Conservation (phyloP, 805 yeast genomes). For the Kregervanrija pseudodelftensis region DNA sequence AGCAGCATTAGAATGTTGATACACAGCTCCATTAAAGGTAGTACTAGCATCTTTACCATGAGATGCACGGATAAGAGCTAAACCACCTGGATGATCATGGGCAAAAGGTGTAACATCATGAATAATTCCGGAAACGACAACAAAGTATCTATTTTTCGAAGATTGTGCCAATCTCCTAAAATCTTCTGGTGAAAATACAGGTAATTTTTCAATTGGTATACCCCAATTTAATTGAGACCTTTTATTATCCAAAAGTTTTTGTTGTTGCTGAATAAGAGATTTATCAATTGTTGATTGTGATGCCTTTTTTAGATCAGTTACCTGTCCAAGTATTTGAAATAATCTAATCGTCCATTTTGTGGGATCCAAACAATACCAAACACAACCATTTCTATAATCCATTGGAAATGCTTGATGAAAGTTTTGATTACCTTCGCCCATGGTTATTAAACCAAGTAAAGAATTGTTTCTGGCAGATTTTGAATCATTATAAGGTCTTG, state of each 20-base stretch:
- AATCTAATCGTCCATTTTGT: conserved; percentile 67
- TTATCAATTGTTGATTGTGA: conserved; percentile 58
- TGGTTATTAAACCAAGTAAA: conserved; percentile 55
- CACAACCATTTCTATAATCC: conserved; percentile 73
- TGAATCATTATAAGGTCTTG: conserved; percentile 66
- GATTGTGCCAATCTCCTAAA: conserved; percentile 33
- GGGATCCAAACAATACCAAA: conserved; percentile 77
- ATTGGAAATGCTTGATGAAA: conserved; percentile 95
- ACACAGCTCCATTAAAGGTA: conserved; percentile 93
- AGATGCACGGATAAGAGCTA: conserved; percentile 67
- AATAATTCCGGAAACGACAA: conserved; percentile 83
- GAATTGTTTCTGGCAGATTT: conserved; percentile 70
- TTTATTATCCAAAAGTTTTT: conserved; percentile 68
- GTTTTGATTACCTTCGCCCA: conserved; percentile 89
- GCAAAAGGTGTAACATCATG: conserved; percentile 91
- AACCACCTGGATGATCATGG: conserved; percentile 92
- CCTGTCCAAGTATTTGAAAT: conserved; percentile 46
- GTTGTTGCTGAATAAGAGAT: conserved; percentile 75
- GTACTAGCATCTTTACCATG: conserved; percentile 92
- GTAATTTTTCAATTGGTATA: conserved; percentile 81
- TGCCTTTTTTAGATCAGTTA: conserved; percentile 49
- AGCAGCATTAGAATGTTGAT: conserved; percentile 89
- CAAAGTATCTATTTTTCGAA: conserved; percentile 40
- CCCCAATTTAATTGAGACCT: conserved; percentile 87
- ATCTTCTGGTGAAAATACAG: conserved; percentile 47